These are phyloP conservation scores for Pythium scleroteichum DNA, from an alignment of 352 stramenopile species.

Conservation along the genomic window DNA sequence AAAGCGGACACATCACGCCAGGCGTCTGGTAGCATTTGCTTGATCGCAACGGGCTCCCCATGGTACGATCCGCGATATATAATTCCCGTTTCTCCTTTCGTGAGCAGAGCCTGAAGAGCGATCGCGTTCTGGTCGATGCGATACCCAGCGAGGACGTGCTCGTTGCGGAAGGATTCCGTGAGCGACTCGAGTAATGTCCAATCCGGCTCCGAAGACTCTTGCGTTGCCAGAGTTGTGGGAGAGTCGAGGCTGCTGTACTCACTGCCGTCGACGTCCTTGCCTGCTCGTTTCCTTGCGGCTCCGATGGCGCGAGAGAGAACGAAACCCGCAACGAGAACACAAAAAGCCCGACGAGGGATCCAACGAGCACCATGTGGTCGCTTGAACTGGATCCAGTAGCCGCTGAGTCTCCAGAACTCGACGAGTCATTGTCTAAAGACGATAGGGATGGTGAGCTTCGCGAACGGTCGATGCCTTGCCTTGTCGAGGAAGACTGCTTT, in stretches of 20 bases:
- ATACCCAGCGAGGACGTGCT: constrained; percentile 5
- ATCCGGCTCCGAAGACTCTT: neutral
- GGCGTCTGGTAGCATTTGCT: constrained; percentile 18
- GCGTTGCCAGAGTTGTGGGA: neutral
- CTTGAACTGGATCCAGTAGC: too few species aligned
- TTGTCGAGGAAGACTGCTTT: too few species aligned
- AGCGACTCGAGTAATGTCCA: neutral
- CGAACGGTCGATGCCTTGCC: too few species aligned
- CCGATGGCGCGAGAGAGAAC: too few species aligned
- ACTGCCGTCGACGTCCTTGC: neutral
- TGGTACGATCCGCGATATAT: neutral
- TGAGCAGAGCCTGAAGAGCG: neutral
- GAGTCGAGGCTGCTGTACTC: neutral
- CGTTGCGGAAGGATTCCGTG: constrained; percentile 4
- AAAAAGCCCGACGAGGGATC: too few species aligned
- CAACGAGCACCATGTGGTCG: too few species aligned
- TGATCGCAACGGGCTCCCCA: constrained; percentile 1
- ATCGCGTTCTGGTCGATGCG: constrained; percentile 1
- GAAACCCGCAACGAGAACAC: too few species aligned
- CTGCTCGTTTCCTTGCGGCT: too few species aligned
- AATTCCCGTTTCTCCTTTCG: neutral
- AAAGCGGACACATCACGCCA: constrained; percentile 16
- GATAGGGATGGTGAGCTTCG: too few species aligned
- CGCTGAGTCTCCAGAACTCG: too few species aligned
- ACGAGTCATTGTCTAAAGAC: too few species aligned